Evolutionary conservation across 805 yeast genomes (phyloP).

Genomic region (Gaillardinia entomophila): DNA sequence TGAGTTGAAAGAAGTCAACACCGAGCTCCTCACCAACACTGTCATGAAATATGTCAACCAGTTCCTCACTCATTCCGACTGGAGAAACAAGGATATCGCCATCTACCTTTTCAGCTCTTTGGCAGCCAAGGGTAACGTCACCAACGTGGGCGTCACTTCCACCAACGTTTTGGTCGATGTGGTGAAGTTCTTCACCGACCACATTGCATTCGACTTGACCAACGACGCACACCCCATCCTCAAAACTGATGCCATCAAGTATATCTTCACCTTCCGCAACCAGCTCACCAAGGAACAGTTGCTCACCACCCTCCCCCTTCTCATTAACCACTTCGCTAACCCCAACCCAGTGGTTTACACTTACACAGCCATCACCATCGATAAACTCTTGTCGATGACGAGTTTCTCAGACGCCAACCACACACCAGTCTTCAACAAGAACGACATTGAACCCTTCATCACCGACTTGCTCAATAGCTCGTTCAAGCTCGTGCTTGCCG

Average conservation of each 20-base stretch:
- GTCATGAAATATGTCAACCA: constrained; percentile 68
- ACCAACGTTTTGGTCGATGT: constrained; percentile 83
- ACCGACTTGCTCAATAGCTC: constrained; percentile 59
- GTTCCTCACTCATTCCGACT: constrained; percentile 51
- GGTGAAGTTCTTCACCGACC: constrained; percentile 72
- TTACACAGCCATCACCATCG: constrained; percentile 89
- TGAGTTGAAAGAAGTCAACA: constrained; percentile 76
- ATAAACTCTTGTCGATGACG: constrained; percentile 76
- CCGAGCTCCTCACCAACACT: constrained; percentile 64
- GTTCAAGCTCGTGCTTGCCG: constrained; percentile 54
- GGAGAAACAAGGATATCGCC: constrained; percentile 87
- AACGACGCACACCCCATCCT: constrained; percentile 63
- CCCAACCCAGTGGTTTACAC: constrained; percentile 80
- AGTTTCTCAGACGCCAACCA: constrained; percentile 46
- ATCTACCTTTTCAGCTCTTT: constrained; percentile 79
- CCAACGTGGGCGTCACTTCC: constrained; percentile 80
- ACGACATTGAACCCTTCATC: constrained; percentile 60
- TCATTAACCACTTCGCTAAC: constrained; percentile 59
- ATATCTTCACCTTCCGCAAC: constrained; percentile 82
- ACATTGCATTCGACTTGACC: constrained; percentile 81
- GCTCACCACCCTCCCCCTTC: constrained; percentile 68
- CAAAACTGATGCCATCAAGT: constrained; percentile 89
- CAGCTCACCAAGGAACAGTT: constrained; percentile 86
- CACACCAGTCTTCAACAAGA: constrained; percentile 59
- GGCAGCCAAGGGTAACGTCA: constrained; percentile 87